Base-by-base conservation (phyloP, 2,329 filamentous ascomycete species). In the Apiospora kogelbergensis region DNA sequence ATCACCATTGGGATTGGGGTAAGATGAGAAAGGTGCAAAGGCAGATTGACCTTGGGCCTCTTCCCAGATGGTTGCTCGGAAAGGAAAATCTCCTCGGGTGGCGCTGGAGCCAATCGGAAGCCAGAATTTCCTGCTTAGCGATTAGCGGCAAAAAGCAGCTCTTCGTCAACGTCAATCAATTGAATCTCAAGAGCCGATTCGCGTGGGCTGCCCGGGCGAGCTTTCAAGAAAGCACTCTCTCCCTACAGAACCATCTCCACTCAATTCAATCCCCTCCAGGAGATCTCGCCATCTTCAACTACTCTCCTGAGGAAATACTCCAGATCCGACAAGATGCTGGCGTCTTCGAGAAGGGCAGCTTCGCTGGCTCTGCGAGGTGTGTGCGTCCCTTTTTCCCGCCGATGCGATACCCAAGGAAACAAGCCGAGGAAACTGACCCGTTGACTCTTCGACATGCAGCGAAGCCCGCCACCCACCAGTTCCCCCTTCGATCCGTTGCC, bases 391-490 rank as follows among this genome's bases (percentile, higher is more conserved):
- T 60, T 41, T 60, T 57, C 48, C 53, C 53, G 20, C 53, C 53
- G 40, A 42, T 30, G 30, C 20, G 53, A 37, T 22, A 37, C 7
- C 9, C 7, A 60, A 22, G 53, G 30, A 60, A 37, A 13, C 20
- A 33, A 37, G 1, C 53, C 53, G 53, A 60, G 53, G 30, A 60
- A 60, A 30, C 53, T 60, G 53, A 60, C 53, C 26, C 4, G 20
- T 10, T 57, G 40, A 42, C n/a, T 20, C 15, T 67, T 20, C 65
- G 53, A 69, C 68, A 70, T 70, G 75, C 77, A 94, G 92, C 85
- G 81, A 92, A 89, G 82, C 91, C 92, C 73, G 82, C 87, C 67
- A 84, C 89, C 70, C 82, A 93, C 76, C 79, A 91, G 70, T 88
- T 90, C 73, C 37, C 66, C 37, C 86, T 90, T 80, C 85, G 86